Evolutionary conservation across 345 rosid genomes (phyloP).

Genomic region (Rubroshorea leprosula): DNA sequence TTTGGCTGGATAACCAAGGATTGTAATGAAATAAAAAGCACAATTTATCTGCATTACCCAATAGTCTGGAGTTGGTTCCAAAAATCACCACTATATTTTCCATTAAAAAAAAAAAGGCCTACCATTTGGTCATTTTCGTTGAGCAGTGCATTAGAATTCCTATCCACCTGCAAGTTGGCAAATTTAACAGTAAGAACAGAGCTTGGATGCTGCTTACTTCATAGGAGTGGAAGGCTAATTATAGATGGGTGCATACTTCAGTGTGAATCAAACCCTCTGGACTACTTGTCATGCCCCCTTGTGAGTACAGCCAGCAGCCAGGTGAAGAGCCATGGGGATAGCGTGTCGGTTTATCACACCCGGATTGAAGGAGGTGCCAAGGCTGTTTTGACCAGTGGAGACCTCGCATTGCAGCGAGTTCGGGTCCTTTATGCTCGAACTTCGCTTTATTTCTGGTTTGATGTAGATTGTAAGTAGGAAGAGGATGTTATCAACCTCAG

Average conservation of each 20-base stretch:
- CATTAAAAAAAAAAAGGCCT: slow-evolving; percentile 9
- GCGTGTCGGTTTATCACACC: slow-evolving; percentile 65
- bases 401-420: slow-evolving; percentile 74
- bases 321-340: slow-evolving; percentile 32
- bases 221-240: slow-evolving; percentile 80
- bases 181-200: slow-evolving; percentile 86
- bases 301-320: slow-evolving; percentile 58
- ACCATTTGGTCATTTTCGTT: slow-evolving; percentile 18
- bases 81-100: not conserved
- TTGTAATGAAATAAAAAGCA: too few species aligned
- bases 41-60: too few species aligned
- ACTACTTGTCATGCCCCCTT: slow-evolving; percentile 83
- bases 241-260: slow-evolving; percentile 88
- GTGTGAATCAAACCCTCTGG: slow-evolving; percentile 76
- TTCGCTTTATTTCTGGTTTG: slow-evolving; percentile 82
- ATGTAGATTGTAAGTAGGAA: slow-evolving; percentile 50
- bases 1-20: not conserved
- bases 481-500: slow-evolving; percentile 7
- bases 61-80: slow-evolving; percentile 15
- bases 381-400: slow-evolving; percentile 77
- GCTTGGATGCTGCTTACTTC: slow-evolving; percentile 95
- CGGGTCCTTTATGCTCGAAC: slow-evolving; percentile 74
- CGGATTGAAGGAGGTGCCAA: slow-evolving; percentile 92
- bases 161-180: slow-evolving; percentile 73
- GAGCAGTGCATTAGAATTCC: slow-evolving; percentile 82